phyloP scores from a whole-genome alignment of 202 grass and related monocot species.

The Cymbopogon flexuosus region DNA sequence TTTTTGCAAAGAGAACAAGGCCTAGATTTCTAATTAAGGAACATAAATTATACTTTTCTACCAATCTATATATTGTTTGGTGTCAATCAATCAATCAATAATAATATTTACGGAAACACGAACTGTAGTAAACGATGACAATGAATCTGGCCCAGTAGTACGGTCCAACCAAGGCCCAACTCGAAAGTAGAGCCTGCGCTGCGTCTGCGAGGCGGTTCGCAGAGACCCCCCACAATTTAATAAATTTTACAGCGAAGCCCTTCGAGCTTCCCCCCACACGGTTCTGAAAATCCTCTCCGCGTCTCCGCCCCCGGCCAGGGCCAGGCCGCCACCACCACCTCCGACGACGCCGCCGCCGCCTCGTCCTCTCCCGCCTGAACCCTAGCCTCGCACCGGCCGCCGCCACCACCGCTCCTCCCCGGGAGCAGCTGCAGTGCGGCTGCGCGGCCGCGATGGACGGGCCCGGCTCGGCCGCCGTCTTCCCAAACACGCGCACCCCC shows the following conservation, averaged over 20 bases:
- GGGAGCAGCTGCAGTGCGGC: not conserved
- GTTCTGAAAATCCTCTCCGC: not conserved
- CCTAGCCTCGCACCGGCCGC: not conserved
- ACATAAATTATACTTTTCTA: too few species aligned
- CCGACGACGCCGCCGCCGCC: too few species aligned
- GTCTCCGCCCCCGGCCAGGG: not conserved
- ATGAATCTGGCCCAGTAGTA: not conserved
- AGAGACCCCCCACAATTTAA: not conserved
- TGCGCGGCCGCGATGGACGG: not conserved
- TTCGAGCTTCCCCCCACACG: not conserved
- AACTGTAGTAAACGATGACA: not conserved
- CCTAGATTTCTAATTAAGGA: too few species aligned
- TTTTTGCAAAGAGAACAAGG: too few species aligned
- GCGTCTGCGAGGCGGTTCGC: not conserved
- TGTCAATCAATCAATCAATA: too few species aligned
- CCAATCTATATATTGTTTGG: too few species aligned
- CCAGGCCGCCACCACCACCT: not conserved
- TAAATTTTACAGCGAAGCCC: not conserved
- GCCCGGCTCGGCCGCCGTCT: not conserved
- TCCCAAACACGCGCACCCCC: slow-evolving; percentile 24
- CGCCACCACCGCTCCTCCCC: not conserved
- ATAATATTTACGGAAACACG: too few species aligned
- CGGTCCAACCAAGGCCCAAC: not conserved
- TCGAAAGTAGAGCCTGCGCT: not conserved
- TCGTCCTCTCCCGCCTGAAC: slow-evolving; percentile 11